Base-by-base conservation (phyloP, 2,329 filamentous ascomycete species). In the Simplicillium sp. region DNA sequence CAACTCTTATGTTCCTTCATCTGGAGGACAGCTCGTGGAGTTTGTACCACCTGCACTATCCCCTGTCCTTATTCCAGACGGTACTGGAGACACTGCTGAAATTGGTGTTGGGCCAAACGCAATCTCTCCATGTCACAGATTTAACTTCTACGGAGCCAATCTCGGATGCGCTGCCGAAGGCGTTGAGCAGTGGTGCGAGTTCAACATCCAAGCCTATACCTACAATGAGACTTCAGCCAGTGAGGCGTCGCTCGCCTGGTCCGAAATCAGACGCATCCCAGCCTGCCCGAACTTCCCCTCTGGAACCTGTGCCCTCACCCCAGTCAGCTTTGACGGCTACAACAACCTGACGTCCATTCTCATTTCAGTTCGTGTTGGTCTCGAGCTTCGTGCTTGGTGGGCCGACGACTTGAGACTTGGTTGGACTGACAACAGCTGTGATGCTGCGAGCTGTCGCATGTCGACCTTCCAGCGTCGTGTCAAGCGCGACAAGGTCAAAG, bases 401-500 rank as follows among this genome's bases (percentile, higher is more conserved):
- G 60, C 54, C 18, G 64, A 66, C 39, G 62, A 66, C 42, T 54
- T 66, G 43, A 53, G 53, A 15, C 49, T 65, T 34, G 61, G 62
- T 36, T 66, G 64, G 64, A 62, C 50, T 14, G 61, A 67, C 47
- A 67, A 65, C 43, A 59, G 53, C 36, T 66, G 64, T 43, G 53
- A 59, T 17, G 61, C 64, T 34, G 55, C 58, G 7, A 47, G 46
- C 34, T 66, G 64, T 38, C 64, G 64, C 32, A 49, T 50, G 5
- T 48, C 44, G 20, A 44, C 46, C 2, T 43, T 48, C 14, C 46
- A 54, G 15, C 51, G 55, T 31, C 46, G 44, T 16, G 53, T 52
- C 41, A 61, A 59, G 50, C 53, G 59, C 17, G 54, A 63, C 40
- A 53, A 50, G 29, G 51, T 60, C 13, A 49, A 54, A 29, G 52